A percentile compares a stretch with the other conserved stretches of the same genome.
Conservation (phyloP, 2,329 filamentous ascomycete genomes). For the Venturia asperata region DNA sequence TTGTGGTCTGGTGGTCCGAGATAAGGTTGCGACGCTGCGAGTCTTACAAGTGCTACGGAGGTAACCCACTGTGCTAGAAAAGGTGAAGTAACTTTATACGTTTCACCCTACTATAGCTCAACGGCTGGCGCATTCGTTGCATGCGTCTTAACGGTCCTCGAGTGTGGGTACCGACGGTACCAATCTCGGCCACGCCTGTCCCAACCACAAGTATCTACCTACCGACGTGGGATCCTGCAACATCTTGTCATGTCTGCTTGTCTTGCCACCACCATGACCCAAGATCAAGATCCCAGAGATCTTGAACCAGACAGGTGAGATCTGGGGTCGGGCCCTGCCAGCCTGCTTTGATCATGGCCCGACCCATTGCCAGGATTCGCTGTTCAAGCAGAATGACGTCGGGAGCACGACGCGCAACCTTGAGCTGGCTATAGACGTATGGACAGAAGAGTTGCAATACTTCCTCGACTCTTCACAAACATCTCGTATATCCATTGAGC, state of each 20-base stretch:
- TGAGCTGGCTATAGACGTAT: neutral
- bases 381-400: neutral
- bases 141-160: neutral
- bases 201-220: too few species aligned
- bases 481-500: neutral
- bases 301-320: neutral
- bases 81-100: neutral
- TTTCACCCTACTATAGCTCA: neutral
- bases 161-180: neutral
- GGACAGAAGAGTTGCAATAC: neutral
- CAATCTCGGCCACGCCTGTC: neutral
- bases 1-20: neutral
- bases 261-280: neutral
- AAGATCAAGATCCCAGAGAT: neutral
- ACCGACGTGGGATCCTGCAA: neutral
- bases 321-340: neutral
- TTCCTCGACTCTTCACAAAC: neutral
- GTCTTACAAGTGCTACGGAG: neutral
- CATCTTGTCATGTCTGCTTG: neutral
- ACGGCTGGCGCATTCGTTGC: neutral
- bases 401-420: neutral
- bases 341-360: neutral
- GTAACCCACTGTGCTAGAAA: too few species aligned
- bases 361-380: neutral
- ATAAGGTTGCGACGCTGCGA: neutral